phyloP scores from a whole-genome alignment of 2,329 filamentous ascomycete species.

The Bipolaris gigantea region DNA sequence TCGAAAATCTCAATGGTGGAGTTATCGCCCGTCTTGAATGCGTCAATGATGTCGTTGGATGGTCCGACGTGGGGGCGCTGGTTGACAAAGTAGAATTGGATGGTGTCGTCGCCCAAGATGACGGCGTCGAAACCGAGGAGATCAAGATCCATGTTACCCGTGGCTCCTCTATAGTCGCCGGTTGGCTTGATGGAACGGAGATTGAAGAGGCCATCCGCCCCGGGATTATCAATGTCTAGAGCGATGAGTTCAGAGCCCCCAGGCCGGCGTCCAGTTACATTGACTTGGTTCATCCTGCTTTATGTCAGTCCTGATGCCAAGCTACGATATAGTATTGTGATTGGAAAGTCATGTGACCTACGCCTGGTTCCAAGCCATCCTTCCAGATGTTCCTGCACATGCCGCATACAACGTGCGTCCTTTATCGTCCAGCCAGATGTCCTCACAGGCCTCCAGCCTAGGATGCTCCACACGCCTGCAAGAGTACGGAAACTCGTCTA shows the following conservation, averaged over 20 bases:
- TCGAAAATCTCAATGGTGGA: conserved; percentile 35
- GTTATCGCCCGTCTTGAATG: conserved; percentile 28
- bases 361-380: conserved; percentile 33
- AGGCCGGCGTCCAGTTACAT: conserved; percentile 27
- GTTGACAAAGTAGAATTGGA: conserved; percentile 36
- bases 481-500: conserved; percentile 34
- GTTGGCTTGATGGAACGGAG: conserved; percentile 23
- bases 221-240: conserved; percentile 32
- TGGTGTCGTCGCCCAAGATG: conserved; percentile 25
- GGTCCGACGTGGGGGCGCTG: conserved; percentile 31
- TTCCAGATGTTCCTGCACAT: conserved; percentile 27
- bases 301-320: neutral
- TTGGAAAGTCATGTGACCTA: conserved; percentile 8
- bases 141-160: conserved; percentile 27
- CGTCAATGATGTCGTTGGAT: conserved; percentile 25
- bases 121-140: conserved; percentile 33
- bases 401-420: conserved; percentile 33
- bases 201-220: conserved; percentile 29
- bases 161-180: conserved; percentile 26
- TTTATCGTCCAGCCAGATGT: conserved; percentile 36
- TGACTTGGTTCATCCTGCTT: conserved; percentile 19
- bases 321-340: neutral
- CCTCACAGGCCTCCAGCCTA: conserved; percentile 34
- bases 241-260: conserved; percentile 32
- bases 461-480: conserved; percentile 30